Evolutionary conservation across 257 asterid genomes (phyloP).

Genomic region (Ilex asprella): DNA sequence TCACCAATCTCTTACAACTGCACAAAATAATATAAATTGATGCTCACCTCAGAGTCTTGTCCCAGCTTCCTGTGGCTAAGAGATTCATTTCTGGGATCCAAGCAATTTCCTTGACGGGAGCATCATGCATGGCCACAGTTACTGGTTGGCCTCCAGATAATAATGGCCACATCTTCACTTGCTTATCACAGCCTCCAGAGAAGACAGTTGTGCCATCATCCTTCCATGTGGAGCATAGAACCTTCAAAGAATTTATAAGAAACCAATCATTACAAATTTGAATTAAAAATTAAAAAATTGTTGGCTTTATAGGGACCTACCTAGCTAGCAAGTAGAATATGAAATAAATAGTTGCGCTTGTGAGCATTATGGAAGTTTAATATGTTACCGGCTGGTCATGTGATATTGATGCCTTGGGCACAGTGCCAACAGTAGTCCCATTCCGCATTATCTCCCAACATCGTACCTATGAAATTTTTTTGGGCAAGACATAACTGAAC

Average conservation of each 20-base stretch:
- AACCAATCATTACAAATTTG: slow-evolving; percentile 10
- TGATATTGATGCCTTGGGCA: slow-evolving; percentile 72
- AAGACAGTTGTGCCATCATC: slow-evolving; percentile 95
- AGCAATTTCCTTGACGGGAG: slow-evolving; percentile 87
- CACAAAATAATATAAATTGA: neutral
- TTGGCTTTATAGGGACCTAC: no score
- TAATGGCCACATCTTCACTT: slow-evolving; percentile 96
- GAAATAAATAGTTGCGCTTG: neutral
- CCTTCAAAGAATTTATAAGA: slow-evolving; percentile 39
- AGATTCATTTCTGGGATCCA: slow-evolving; percentile 93
- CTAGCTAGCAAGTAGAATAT: neutral
- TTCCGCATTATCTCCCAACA: slow-evolving; percentile 84
- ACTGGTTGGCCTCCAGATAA: slow-evolving; percentile 69
- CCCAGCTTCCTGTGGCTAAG: slow-evolving; percentile 89
- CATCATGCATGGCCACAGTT: slow-evolving; percentile 91
- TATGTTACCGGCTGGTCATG: slow-evolving; percentile 85
- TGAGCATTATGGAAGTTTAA: neutral
- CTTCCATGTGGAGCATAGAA: slow-evolving; percentile 90
- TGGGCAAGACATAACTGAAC: no score
- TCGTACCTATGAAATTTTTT: slow-evolving; percentile 50
- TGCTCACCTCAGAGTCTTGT: slow-evolving; percentile 79
- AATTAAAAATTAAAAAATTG: slow-evolving; percentile 3
- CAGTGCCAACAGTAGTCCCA: slow-evolving; percentile 48
- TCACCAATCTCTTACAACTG: neutral
- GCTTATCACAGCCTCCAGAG: slow-evolving; percentile 99